Base-by-base conservation (phyloP, 257 asterid genomes). In the Primulina tabacum region DNA sequence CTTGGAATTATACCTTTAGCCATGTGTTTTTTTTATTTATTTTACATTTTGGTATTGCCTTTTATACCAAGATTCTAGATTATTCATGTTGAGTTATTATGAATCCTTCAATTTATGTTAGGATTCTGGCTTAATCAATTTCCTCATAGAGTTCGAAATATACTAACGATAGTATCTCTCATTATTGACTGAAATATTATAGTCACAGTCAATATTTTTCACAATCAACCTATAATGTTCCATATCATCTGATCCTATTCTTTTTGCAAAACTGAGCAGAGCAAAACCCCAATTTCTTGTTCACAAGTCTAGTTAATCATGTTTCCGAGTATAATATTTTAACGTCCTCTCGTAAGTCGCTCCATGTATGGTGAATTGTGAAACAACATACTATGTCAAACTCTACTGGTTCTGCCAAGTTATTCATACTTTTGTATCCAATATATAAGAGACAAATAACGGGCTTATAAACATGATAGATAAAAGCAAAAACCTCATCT, bases 401-500 rank as follows among this genome's bases (percentile, higher is more conserved):
- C 62, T 29, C 38, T 30, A 57, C 24, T 64, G 32, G 35, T 61
- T 11, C 37, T 7, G 64, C 63, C 62, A 50, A 62, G 43, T 64
- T 65, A 55, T 20, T 26, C 60, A 56, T 4, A 28, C 35, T 26
- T 10, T 60, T 3, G 29, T n/a, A 67, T 70, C 50, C 65, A 52
- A 21, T 60, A 34, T 68, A 65, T 55, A 68, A 73, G 7, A 11
- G 53, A 40, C 38, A 64, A 77, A 24, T 71, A 34, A 72, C 64
- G 40, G 16, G 17, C 4, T 8, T 21, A 24, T 52, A 64, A 71
- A 57, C 50, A 67, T 72, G 24, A 68, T 40, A 70, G 24, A 68
- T 40, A 70, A 30, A 67, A 62, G 69, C 17, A 63, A 65, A 60
- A 73, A 94, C 99, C 97, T 94, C 99, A 38, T 85, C 87, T 84